Evolutionary conservation across 1,139 yeast genomes (phyloP), one percentile per base, ranked within the genome.

Genomic region (Hansenula sp.): DNA sequence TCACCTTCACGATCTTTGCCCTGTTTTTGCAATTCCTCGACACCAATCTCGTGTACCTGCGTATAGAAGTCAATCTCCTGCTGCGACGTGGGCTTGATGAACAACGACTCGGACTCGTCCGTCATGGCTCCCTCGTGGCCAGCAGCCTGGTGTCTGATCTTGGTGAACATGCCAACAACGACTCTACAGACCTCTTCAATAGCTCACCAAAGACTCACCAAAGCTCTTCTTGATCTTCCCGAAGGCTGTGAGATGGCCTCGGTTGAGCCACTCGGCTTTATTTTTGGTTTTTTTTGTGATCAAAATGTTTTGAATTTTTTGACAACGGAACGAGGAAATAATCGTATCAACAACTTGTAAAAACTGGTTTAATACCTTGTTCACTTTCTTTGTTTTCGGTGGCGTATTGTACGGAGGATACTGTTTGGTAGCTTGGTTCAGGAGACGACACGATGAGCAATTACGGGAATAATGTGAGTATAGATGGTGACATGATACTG

Each of bases 111-210:
- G 24, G 72, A 73, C 5, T 60, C 65, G 32, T 80, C 78, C 20
- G 75, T 75, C 47, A 88, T 55, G 12, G 84, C 75, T 0, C 96
- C 97, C 14, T 73, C 84, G 56, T 92, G 98, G 11, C 98, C 98
- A 0, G 97, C 98, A 3, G 95, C 97, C 57, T 74, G 74, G 37
- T 54, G 57, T 18, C 42, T 22, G 3, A 7, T 47, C 46, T 36
- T 36, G 3, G 18, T 21, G 34, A 40, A 46, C 2, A 42, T 42
- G 6, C 33, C 38, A 40, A 42, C 28, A 3, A 16, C 4, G 6
- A 8, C 12, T 22, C 6, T 4, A 14, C 6, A 24, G 9, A 10
- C 21, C 19, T 16, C 12, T 8, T 26, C 6, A 26, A 26, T 26
- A 26, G 16, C 29, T n/a, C 16, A n/a, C 5, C 29, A 14, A n/a